A percentile compares a stretch with the other conserved stretches of the same genome.
phyloP scores from a whole-genome alignment of 2,329 filamentous ascomycete species.

The Exserohilum turcica region DNA sequence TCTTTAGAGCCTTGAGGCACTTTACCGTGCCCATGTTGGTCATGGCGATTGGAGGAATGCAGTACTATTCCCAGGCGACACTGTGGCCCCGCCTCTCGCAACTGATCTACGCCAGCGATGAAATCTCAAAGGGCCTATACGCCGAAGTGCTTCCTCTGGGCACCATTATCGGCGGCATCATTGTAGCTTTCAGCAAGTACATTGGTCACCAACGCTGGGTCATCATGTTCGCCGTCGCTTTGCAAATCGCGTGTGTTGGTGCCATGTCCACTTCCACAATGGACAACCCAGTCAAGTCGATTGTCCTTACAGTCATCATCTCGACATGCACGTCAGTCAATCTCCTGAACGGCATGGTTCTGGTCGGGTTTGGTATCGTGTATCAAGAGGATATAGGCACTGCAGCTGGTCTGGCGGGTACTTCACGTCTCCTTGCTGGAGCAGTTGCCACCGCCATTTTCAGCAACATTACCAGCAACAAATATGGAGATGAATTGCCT shows the following conservation, averaged over 20 bases:
- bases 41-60: slow-evolving; percentile 40
- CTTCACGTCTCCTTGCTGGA: slow-evolving; percentile 35
- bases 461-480: slow-evolving; percentile 37
- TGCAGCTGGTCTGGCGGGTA: slow-evolving; percentile 36
- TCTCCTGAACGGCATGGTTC: slow-evolving; percentile 37
- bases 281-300: slow-evolving; percentile 31
- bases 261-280: slow-evolving; percentile 34
- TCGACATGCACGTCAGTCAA: slow-evolving; percentile 36
- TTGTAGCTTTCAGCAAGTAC: slow-evolving; percentile 35
- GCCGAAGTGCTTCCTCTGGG: slow-evolving; percentile 34
- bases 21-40: slow-evolving; percentile 39
- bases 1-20: slow-evolving; percentile 35
- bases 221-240: slow-evolving; percentile 30
- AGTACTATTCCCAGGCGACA: slow-evolving; percentile 40
- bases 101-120: slow-evolving; percentile 35
- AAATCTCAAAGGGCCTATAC: slow-evolving; percentile 37
- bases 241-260: slow-evolving; percentile 37
- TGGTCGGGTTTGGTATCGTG: slow-evolving; percentile 38
- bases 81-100: slow-evolving; percentile 35
- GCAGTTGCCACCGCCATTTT: slow-evolving; percentile 39
- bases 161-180: slow-evolving; percentile 35
- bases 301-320: slow-evolving; percentile 37
- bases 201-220: slow-evolving; percentile 40
- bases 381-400: slow-evolving; percentile 41
- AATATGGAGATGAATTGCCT: slow-evolving; percentile 26